phyloP scores from a whole-genome alignment of 2,329 filamentous ascomycete genomes.

The Cylindrodendrum hubeiense region DNA sequence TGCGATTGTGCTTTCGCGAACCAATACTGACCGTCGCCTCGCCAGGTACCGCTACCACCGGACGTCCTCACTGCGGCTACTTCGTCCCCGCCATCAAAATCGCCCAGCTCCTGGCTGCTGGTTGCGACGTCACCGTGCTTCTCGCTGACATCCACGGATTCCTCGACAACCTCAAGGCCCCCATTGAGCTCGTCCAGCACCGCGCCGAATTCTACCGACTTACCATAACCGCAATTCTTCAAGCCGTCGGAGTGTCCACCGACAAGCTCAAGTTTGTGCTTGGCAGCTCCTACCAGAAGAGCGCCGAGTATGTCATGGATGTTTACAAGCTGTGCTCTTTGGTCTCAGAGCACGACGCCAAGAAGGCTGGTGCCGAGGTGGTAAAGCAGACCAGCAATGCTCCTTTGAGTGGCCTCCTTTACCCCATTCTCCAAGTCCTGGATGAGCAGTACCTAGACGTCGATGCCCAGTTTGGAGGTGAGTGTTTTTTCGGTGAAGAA shows the following conservation, averaged over 20 bases:
- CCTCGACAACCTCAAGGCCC: constrained; percentile 87
- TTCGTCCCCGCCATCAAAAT: constrained; percentile 91
- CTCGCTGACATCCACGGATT: constrained; percentile 83
- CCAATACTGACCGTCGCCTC: constrained; percentile 7
- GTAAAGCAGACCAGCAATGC: constrained; percentile 91
- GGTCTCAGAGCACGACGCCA: constrained; percentile 83
- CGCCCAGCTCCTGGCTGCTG: constrained; percentile 86
- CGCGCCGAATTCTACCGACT: constrained; percentile 87
- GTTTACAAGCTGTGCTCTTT: constrained; percentile 80
- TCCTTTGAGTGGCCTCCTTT: constrained; percentile 66
- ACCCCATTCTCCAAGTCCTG: constrained; percentile 78
- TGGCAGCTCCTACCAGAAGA: constrained; percentile 85
- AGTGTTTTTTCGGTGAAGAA: background rate
- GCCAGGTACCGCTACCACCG: constrained; percentile 83
- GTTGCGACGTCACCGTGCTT: constrained; percentile 84
- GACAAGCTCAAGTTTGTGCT: constrained; percentile 86
- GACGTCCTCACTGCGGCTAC: constrained; percentile 91
- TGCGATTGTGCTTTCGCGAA: background rate
- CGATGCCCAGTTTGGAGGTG: constrained; percentile 88
- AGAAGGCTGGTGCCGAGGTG: constrained; percentile 91
- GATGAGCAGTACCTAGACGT: constrained; percentile 92
- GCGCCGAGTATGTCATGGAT: constrained; percentile 85
- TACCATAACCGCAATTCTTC: constrained; percentile 79
- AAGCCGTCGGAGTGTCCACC: constrained; percentile 82
- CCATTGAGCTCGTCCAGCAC: constrained; percentile 86